phyloP scores from a whole-genome alignment of 768 basidiomycete genomes.

The Tephrocybe sp. region DNA sequence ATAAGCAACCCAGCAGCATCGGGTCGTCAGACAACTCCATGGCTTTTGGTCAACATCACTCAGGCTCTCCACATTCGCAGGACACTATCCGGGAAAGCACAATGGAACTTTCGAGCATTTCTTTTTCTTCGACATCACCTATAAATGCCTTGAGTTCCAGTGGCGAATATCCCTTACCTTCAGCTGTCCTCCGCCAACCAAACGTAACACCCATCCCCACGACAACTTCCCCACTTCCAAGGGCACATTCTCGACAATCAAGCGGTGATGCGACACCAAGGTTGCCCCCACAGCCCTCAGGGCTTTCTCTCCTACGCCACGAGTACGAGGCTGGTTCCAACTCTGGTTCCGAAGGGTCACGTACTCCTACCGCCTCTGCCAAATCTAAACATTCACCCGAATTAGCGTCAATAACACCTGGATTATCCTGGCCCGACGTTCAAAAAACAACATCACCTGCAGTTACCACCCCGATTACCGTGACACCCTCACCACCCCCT shows the following conservation, averaged over 20 bases:
- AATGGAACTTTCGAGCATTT: conserved; percentile 59
- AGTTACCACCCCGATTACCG: conserved; percentile 3
- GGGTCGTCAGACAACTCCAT: conserved; percentile 8
- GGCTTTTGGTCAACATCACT: conserved; percentile 13
- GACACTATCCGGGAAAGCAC: conserved; percentile 65
- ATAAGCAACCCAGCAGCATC: conserved; percentile 32
- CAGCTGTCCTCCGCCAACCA: conserved; percentile 3
- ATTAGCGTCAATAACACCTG: no score
- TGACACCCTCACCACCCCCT: not conserved
- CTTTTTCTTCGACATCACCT: conserved; percentile 29
- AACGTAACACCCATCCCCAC: conserved; percentile 11
- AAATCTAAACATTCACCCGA: conserved; percentile 6
- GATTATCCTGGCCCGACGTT: conserved; percentile 11
- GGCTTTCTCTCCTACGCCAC: conserved; percentile 35
- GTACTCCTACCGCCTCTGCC: conserved; percentile 12
- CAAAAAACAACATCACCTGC: conserved; percentile 14
- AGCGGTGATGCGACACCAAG: conserved; percentile 17
- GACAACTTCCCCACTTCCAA: conserved; percentile 13
- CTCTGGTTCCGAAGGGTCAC: conserved; percentile 12
- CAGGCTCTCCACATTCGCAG: conserved; percentile 47
- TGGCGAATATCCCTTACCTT: no score
- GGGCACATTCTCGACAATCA: conserved; percentile 4
- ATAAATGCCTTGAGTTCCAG: not conserved
- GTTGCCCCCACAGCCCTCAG: conserved; percentile 29
- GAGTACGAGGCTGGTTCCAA: conserved; percentile 9